phyloP scores from a whole-genome alignment of 495 filamentous ascomycete species.

The Penicillium bovifimosum region DNA sequence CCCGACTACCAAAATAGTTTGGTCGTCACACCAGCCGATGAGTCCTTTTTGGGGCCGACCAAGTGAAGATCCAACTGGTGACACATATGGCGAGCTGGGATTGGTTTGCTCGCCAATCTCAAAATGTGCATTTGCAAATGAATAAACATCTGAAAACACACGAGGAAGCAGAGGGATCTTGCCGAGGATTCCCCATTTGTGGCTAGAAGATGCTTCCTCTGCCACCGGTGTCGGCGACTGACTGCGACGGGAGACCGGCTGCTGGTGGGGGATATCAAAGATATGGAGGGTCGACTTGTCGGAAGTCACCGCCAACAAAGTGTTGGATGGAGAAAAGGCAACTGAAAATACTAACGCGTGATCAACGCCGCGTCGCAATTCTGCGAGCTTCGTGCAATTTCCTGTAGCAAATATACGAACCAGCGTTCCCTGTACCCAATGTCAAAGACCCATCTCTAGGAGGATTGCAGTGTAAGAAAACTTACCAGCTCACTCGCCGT shows the following conservation, averaged over 20 bases:
- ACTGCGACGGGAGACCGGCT: slow-evolving; percentile 26
- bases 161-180: slow-evolving; percentile 74
- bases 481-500: slow-evolving; percentile 83
- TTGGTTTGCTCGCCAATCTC: slow-evolving; percentile 68
- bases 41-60: slow-evolving; percentile 66
- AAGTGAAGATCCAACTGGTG: slow-evolving; percentile 40
- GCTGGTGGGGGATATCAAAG: slow-evolving; percentile 64
- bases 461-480: neutral
- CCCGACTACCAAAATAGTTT: slow-evolving; percentile 67
- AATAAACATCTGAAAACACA: slow-evolving; percentile 80
- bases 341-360: slow-evolving; percentile 82
- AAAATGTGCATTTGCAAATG: slow-evolving; percentile 66
- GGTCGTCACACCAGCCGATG: slow-evolving; percentile 68
- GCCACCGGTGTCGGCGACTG: slow-evolving; percentile 28
- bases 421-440: slow-evolving; percentile 63
- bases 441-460: slow-evolving; percentile 5
- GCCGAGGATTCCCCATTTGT: slow-evolving; percentile 76
- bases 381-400: slow-evolving; percentile 72
- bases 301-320: slow-evolving; percentile 83
- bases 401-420: slow-evolving; percentile 75
- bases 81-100: slow-evolving; percentile 37
- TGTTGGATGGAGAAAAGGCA: slow-evolving; percentile 74
- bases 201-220: slow-evolving; percentile 47
- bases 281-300: slow-evolving; percentile 95
- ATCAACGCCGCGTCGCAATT: slow-evolving; percentile 84